phyloP scores from a whole-genome alignment of 1,284 basidiomycete genomes.

The Cryptococcus sp. region DNA sequence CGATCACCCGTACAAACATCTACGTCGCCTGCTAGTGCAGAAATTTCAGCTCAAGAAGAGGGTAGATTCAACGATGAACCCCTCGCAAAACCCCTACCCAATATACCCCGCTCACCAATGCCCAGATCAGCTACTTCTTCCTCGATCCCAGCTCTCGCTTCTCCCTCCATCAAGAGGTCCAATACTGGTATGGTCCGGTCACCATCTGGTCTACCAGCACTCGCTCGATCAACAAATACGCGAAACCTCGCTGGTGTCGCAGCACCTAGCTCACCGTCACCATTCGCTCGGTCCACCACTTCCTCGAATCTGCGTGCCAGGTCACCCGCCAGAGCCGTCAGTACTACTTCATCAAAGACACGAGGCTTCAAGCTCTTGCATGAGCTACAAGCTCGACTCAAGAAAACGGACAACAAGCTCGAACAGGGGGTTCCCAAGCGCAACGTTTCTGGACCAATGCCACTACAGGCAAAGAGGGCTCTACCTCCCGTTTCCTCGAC shows the following conservation, averaged over 20 bases:
- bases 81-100: neutral
- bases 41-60: neutral
- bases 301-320: slow-evolving; percentile 1
- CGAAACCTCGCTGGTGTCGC: slow-evolving; percentile 29
- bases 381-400: slow-evolving; percentile 38
- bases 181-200: slow-evolving; percentile 14
- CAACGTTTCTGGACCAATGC: slow-evolving; percentile 49
- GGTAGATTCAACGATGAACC: neutral
- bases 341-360: slow-evolving; percentile 21
- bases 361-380: slow-evolving; percentile 37
- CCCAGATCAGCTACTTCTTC: slow-evolving; percentile 39
- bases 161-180: slow-evolving; percentile 18
- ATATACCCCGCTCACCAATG: slow-evolving; percentile 8
- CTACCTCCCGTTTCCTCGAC: neutral
- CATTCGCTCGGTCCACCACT: neutral
- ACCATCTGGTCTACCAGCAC: slow-evolving; percentile 26
- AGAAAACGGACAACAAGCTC: slow-evolving; percentile 40
- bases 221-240: slow-evolving; percentile 35
- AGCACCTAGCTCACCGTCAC: slow-evolving; percentile 13
- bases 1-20: slow-evolving; percentile 37
- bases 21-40: slow-evolving; percentile 10
- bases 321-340: slow-evolving; percentile 15
- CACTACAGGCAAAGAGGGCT: slow-evolving; percentile 25
- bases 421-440: slow-evolving; percentile 31
- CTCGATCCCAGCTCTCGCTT: slow-evolving; percentile 42